Percentiles rank a stretch among this genome's conserved stretches.
Evolutionary conservation across 2,329 filamentous ascomycete species (phyloP).

Genomic region (Venturia pyrina): DNA sequence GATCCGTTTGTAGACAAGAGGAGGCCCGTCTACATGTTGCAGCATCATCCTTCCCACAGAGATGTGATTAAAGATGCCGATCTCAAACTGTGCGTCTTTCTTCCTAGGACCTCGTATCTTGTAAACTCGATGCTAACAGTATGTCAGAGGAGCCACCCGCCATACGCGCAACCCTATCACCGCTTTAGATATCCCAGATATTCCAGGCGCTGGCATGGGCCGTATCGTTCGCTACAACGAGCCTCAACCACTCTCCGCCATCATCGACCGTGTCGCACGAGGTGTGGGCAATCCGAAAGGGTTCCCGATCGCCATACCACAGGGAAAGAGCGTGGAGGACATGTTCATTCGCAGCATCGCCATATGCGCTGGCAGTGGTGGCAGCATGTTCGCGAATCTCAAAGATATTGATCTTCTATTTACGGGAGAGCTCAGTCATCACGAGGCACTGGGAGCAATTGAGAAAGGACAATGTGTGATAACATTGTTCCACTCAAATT

Average conservation of each 20-base stretch:
- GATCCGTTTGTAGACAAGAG: slow-evolving; percentile 27
- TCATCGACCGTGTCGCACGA: slow-evolving; percentile 53
- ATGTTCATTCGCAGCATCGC: slow-evolving; percentile 60
- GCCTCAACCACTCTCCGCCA: slow-evolving; percentile 41
- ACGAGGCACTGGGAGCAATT: slow-evolving; percentile 77
- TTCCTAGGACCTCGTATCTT: too few species aligned
- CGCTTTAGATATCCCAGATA: slow-evolving; percentile 33
- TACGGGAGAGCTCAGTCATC: slow-evolving; percentile 88
- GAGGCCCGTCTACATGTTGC: slow-evolving; percentile 33
- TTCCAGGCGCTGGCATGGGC: slow-evolving; percentile 48
- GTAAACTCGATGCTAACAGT: slow-evolving; percentile 12
- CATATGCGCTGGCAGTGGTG: slow-evolving; percentile 84
- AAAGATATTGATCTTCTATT: slow-evolving; percentile 69
- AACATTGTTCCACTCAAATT: slow-evolving; percentile 86
- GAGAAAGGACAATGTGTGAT: slow-evolving; percentile 77
- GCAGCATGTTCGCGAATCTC: slow-evolving; percentile 59
- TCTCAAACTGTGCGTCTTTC: slow-evolving; percentile 22
- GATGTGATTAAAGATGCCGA: slow-evolving; percentile 21
- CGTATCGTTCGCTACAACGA: slow-evolving; percentile 46
- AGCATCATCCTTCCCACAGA: slow-evolving; percentile 40
- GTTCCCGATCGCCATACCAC: slow-evolving; percentile 54
- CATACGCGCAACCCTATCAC: slow-evolving; percentile 47
- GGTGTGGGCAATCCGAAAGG: slow-evolving; percentile 58
- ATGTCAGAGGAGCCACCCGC: slow-evolving; percentile 13
- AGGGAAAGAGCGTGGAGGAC: slow-evolving; percentile 43